Percentiles rank a stretch among this genome's conserved stretches.
These are phyloP conservation scores for Talaromyces sp. DNA, from an alignment of 2,329 filamentous ascomycete species.

Conservation along the genomic window DNA sequence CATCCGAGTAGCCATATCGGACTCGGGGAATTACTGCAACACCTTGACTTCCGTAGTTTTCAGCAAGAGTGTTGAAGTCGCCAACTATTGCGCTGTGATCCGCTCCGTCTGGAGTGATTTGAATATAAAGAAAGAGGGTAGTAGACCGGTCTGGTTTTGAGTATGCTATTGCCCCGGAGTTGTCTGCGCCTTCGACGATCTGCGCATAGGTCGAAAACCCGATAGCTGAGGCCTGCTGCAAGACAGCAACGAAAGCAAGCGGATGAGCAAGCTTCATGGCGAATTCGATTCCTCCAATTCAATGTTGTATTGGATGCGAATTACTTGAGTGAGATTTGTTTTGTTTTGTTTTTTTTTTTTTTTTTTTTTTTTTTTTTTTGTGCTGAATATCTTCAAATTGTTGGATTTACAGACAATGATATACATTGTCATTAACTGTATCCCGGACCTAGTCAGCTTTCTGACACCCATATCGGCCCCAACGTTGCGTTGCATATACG, in stretches of 20 bases:
- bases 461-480: background rate
- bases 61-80: slow-evolving; percentile 2
- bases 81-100: slow-evolving; percentile 3
- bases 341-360: too few species aligned
- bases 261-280: background rate
- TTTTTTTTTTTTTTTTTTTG: too few species aligned
- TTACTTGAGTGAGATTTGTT: background rate
- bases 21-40: slow-evolving; percentile 8
- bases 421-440: background rate
- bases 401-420: background rate
- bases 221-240: slow-evolving; percentile 1
- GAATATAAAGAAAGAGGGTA: slow-evolving; percentile 7
- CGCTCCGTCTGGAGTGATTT: slow-evolving; percentile 1
- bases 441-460: background rate
- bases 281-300: background rate
- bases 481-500: background rate
- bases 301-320: background rate
- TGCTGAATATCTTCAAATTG: background rate
- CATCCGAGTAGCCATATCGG: slow-evolving; percentile 4
- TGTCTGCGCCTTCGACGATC: slow-evolving; percentile 4
- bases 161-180: slow-evolving; percentile 1
- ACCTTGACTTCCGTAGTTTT: slow-evolving; percentile 7
- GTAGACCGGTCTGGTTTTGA: background rate
- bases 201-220: slow-evolving; percentile 5
- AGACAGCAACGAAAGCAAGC: background rate